phyloP scores from a whole-genome alignment of 768 basidiomycete genomes.

The Serendipita vermifera region DNA sequence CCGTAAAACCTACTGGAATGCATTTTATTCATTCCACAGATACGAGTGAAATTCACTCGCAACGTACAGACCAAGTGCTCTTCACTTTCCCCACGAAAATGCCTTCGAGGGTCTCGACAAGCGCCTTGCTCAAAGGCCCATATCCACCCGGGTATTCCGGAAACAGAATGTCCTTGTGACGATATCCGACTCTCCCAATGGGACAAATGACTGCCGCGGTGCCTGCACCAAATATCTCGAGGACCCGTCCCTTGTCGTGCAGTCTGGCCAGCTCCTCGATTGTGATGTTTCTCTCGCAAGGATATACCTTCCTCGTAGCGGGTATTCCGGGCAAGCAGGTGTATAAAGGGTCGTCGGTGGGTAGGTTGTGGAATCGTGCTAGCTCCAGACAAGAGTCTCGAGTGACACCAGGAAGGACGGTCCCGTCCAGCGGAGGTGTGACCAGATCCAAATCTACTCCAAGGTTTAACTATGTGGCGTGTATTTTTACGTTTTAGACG shows the following conservation, averaged over 20 bases:
- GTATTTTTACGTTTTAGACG: constrained; percentile 14
- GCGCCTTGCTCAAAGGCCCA: not conserved
- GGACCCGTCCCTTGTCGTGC: constrained; percentile 45
- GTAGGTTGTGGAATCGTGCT: constrained; percentile 44
- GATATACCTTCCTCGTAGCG: constrained; percentile 31
- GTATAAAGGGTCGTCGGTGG: constrained; percentile 42
- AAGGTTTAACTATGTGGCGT: not conserved
- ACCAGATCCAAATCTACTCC: constrained; percentile 58
- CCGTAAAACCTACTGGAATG: too few relatives aligned
- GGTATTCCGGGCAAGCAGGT: constrained; percentile 31
- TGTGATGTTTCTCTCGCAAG: constrained; percentile 49
- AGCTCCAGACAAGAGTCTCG: constrained; percentile 46
- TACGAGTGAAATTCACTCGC: not conserved
- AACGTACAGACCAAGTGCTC: not conserved
- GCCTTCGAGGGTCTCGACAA: not conserved
- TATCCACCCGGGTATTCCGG: not conserved
- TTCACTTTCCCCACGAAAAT: not conserved
- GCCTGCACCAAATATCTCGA: constrained; percentile 78
- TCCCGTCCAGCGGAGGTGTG: constrained; percentile 81
- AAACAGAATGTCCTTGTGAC: not conserved
- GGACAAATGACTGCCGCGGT: constrained; percentile 69
- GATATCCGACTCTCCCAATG: constrained; percentile 58
- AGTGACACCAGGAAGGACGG: constrained; percentile 87
- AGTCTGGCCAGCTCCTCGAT: constrained; percentile 34
- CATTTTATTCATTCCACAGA: too few relatives aligned